A percentile compares a stretch with the other conserved stretches of the same genome.
phyloP scores from a whole-genome alignment of 1,284 basidiomycete species.

The Pseudozyma sp. region DNA sequence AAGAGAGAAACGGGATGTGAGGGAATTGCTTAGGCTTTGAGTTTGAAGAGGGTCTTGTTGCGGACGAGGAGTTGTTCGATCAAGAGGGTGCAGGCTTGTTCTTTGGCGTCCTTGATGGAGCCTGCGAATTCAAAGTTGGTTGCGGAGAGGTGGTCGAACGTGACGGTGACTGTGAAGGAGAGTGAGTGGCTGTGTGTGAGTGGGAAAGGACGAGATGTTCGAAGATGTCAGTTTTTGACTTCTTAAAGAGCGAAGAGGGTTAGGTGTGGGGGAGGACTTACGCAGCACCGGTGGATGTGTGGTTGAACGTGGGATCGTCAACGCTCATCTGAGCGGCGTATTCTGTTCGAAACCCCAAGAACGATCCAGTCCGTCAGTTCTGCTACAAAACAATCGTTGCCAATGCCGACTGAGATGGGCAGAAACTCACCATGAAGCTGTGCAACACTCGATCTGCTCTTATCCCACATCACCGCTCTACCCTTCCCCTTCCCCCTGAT shows the following conservation, averaged over 20 bases:
- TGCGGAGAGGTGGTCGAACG: conserved; percentile 7
- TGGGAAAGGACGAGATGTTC: no score
- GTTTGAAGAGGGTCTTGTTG: neutral
- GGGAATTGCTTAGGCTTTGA: neutral
- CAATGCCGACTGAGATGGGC: no score
- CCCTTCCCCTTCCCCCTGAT: conserved; percentile 34
- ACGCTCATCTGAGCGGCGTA: conserved; percentile 12
- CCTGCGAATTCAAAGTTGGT: neutral
- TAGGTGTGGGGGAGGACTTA: conserved; percentile 6
- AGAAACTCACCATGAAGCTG: conserved; percentile 32
- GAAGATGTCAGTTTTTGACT: neutral
- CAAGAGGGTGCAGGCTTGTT: conserved; percentile 7
- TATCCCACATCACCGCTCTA: conserved; percentile 16
- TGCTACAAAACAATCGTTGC: no score
- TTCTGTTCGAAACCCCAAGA: conserved; percentile 8
- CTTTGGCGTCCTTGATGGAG: conserved; percentile 36
- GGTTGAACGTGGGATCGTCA: conserved; percentile 10
- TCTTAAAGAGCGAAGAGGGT: neutral
- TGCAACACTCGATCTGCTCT: neutral
- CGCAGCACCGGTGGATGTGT: conserved; percentile 12
- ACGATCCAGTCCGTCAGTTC: no score
- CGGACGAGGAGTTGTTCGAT: conserved; percentile 2
- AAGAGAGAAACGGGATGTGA: neutral
- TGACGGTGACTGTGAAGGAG: conserved; percentile 12
- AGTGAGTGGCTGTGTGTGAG: conserved; percentile 17